Base-by-base conservation (phyloP, 2,329 filamentous ascomycete species). In the Pseudophaeomoniella oleicola region DNA sequence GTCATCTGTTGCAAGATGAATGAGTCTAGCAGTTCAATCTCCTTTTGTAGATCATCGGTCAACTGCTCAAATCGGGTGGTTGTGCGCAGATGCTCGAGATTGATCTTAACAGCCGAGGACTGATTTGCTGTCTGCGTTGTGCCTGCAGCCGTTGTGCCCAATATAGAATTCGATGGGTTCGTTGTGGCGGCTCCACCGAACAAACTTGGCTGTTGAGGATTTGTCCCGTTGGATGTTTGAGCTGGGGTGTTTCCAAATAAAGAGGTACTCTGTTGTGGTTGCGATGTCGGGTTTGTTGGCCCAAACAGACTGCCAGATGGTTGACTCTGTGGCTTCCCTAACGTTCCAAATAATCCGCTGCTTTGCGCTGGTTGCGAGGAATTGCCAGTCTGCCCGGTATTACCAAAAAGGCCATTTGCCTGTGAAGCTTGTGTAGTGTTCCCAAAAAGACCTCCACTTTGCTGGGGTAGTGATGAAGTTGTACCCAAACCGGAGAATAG, bases 31-130 rank as follows among this genome's bases (percentile, higher is more conserved):
- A 68, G 61, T 43, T 83, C 75, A 42, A 98, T 81, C 46, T 84
- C 64, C 43, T 76, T 73, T 52, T 93, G 85, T 12, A 94, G 66
- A 18, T 83, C 75, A 46, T 88, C 81, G 41, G 82, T 75, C 17
- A 94, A 77, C 56, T 94, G 88, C 53, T 86, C 84, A 64, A 90
- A 94, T 42, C 90, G 83, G 3, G 86, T 94, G 0, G 87, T 93
- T 12, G 81, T 80, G 36, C 85, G 76, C 41, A 96, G 66, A 52
- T 82, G 83, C 47, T 73, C 73, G 36, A 82, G 60, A 56, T 90
- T 82, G 49, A 93, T 81, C 50, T 81, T 78, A 13, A 85, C 80
- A 13, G 81, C 83, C 1, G 79, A 52, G 16, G 76, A 12, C 78
- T 68, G 11, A 64, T 67, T 46, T 71, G 69, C 44, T 71, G 67